Evolutionary conservation across 345 rosid genomes (phyloP).

Genomic region (Mallotus nudiflorus): DNA sequence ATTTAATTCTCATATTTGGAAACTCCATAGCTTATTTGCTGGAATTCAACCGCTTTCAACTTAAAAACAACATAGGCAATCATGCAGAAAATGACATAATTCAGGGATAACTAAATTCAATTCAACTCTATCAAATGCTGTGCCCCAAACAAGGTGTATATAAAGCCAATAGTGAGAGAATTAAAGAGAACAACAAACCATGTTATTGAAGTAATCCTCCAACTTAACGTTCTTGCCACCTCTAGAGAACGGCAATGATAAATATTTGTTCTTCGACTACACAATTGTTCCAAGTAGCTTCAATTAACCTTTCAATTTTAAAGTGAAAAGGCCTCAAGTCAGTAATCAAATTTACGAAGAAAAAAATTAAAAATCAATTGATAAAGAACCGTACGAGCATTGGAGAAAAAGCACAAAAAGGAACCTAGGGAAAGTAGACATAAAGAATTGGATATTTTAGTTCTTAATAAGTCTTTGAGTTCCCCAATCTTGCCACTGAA

Average conservation of each 20-base stretch:
- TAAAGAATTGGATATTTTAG: slow-evolving; percentile 83
- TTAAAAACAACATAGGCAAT: too few species aligned
- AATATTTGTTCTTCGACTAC: slow-evolving; percentile 54
- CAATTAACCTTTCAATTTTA: slow-evolving; percentile 73
- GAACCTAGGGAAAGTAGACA: slow-evolving; percentile 69
- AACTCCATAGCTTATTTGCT: too few species aligned
- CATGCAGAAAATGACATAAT: too few species aligned
- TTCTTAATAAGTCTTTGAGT: slow-evolving; percentile 66
- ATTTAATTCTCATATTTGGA: too few species aligned
- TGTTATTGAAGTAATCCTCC: slow-evolving; percentile 59
- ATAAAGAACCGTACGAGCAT: too few species aligned
- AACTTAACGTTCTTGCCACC: slow-evolving; percentile 77
- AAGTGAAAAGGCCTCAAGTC: slow-evolving; percentile 7
- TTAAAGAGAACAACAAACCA: slow-evolving; percentile 37
- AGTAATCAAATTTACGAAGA: neutral
- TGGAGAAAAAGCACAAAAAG: too few species aligned
- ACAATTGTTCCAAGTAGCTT: slow-evolving; percentile 78
- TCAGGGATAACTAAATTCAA: too few species aligned
- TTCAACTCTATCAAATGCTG: too few species aligned
- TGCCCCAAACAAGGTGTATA: too few species aligned
- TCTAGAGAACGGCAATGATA: slow-evolving; percentile 69
- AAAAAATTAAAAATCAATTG: neutral
- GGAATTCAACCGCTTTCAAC: too few species aligned
- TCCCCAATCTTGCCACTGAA: slow-evolving; percentile 77
- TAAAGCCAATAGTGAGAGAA: too few species aligned